Percentiles rank a stretch among this genome's conserved stretches.
These are phyloP conservation scores for Chaetomiaceae sp. DNA, from an alignment of 2,329 filamentous ascomycete species.

Conservation along the genomic window DNA sequence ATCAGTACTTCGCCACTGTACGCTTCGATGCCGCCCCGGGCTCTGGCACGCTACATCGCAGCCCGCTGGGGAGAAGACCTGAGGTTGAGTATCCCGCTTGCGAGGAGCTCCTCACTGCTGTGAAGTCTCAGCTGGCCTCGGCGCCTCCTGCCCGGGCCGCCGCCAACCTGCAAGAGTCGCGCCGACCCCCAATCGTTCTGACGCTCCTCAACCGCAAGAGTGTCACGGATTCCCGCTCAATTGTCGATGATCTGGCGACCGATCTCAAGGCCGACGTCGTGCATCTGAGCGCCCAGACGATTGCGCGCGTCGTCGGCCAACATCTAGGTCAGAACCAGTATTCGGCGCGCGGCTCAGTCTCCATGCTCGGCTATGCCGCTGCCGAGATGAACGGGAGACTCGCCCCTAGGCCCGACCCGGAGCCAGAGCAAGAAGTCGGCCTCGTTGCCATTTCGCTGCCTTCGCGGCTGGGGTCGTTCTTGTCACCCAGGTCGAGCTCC, in stretches of 20 bases:
- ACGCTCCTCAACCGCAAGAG: conserved; percentile 32
- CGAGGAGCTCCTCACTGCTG: conserved; percentile 29
- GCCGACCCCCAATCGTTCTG: conserved; percentile 32
- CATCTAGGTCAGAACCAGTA: conserved; percentile 58
- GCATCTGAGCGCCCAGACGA: conserved; percentile 59
- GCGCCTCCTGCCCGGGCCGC: no score
- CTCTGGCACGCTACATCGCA: conserved; percentile 10
- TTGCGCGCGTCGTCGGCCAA: conserved; percentile 62
- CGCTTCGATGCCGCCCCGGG: conserved; percentile 7
- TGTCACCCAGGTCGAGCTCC: conserved; percentile 22
- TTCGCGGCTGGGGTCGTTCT: conserved; percentile 20
- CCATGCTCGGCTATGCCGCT: conserved; percentile 51
- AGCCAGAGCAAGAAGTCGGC: conserved; percentile 33
- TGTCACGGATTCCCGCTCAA: conserved; percentile 21
- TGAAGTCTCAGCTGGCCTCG: conserved; percentile 29
- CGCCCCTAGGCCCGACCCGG: conserved; percentile 35
- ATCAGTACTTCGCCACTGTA: conserved; percentile 18
- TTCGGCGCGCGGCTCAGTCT: conserved; percentile 43
- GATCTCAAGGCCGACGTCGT: conserved; percentile 59
- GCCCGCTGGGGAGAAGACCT: conserved; percentile 17
- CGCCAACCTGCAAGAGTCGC: conserved; percentile 21
- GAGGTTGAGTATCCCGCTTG: conserved; percentile 24
- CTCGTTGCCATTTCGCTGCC: conserved; percentile 25
- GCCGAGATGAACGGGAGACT: conserved; percentile 50
- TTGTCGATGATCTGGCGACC: conserved; percentile 28